Base-by-base conservation (phyloP, 805 yeast species). In the Ogataea nitratoaversa region DNA sequence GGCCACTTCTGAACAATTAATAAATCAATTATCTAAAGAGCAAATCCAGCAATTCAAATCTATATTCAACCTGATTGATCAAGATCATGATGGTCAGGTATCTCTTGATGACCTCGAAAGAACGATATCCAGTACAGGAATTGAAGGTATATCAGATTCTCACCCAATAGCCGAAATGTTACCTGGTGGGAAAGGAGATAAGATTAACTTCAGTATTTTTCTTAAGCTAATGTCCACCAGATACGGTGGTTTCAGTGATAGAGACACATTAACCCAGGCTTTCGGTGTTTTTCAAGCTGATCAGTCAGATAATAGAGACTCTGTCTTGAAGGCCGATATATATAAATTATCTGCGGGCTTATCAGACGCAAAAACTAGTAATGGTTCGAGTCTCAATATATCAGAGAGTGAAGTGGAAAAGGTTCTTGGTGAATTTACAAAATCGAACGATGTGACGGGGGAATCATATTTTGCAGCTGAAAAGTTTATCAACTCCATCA, bases 61-160 rank as follows among this genome's bases (percentile, higher is more conserved):
- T 49, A 79, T 93, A 1, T 90, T 89, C 59, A 78, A 85, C 22
- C 60, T 86, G 50, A 76, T 90, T 7, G 96, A 90, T 55, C 83
- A 83, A 28, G 91, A 90, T 45, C 79, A 82, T 19, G 95, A 89
- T 53, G 87, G 88, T 2, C 55, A 60, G 4, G 78, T 85, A 32
- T 65, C 82, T 1, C 54, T 60, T 23, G 58, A 67, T 1, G 93
- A 85, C 59, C 53, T 90, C 39, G 66, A 63, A 29, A 67, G 72
- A 18, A 68, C 82, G 14, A 71, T 78, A 46, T 65, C 71, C 30
- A 72, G 75, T 9, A 48, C 82, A 13, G 84, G 82, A 1, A 36
- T 49, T 11, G 70, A 75, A 34, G 63, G 62, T 2, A 55, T 63
- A 2, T 53, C 62, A 4, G 72, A 71, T 9, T 61, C 63, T 0